phyloP scores from a whole-genome alignment of 495 filamentous ascomycete species.

The Aspergillus coremiiformis region DNA sequence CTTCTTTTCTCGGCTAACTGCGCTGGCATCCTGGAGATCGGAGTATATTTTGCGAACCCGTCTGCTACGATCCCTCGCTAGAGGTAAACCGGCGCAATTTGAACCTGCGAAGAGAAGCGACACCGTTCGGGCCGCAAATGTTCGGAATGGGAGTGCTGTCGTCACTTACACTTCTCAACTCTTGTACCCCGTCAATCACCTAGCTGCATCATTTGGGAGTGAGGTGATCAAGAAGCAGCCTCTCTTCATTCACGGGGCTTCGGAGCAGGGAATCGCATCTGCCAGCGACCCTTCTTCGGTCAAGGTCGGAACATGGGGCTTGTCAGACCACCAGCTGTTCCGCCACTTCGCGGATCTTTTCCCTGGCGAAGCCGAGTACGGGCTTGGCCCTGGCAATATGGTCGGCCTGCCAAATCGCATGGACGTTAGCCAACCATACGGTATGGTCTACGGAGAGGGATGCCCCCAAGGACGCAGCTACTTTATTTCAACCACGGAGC shows the following conservation, averaged over 20 bases:
- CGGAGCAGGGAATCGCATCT: conserved; percentile 64
- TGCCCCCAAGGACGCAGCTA: conserved; percentile 71
- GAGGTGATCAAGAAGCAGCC: conserved; percentile 60
- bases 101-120: conserved; percentile 45
- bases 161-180: conserved; percentile 78
- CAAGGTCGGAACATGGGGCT: conserved; percentile 78
- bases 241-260: conserved; percentile 71
- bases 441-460: conserved; percentile 78
- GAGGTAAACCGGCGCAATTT: conserved; percentile 64
- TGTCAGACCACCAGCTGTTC: conserved; percentile 65
- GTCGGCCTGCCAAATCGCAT: conserved; percentile 75
- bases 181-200: conserved; percentile 61
- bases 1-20: conserved; percentile 70
- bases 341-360: conserved; percentile 68
- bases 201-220: conserved; percentile 63
- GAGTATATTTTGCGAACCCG: conserved; percentile 87
- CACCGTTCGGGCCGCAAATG: conserved; percentile 38
- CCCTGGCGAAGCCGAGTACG: conserved; percentile 67
- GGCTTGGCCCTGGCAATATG: conserved; percentile 66
- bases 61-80: conserved; percentile 66
- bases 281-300: conserved; percentile 67
- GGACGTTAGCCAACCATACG: conserved; percentile 80
- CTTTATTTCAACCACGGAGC: conserved; percentile 66
- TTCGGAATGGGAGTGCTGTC: conserved; percentile 50
- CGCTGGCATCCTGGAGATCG: conserved; percentile 79